A percentile compares a stretch with the other conserved stretches of the same genome.
Conservation (phyloP, 73 alveolate genomes). For the Effrenium voratum region DNA sequence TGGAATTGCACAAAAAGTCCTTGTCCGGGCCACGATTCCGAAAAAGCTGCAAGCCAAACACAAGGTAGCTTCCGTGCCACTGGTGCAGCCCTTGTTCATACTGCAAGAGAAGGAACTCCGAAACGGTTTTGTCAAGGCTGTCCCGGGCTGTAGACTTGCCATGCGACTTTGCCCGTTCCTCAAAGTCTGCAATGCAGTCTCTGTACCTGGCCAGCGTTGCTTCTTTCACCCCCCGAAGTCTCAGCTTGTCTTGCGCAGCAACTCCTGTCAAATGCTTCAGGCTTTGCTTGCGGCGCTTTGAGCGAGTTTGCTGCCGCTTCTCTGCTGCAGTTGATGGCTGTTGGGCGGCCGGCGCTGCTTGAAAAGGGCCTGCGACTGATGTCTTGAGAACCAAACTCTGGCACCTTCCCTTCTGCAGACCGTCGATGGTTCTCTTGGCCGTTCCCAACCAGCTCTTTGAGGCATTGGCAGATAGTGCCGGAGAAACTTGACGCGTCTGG, state of each 20-base stretch:
- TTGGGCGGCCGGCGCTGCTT: neutral
- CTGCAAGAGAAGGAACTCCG: neutral
- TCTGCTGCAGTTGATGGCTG: neutral
- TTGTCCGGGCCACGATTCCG: neutral
- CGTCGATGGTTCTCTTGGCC: neutral
- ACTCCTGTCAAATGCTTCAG: neutral
- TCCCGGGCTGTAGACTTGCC: neutral
- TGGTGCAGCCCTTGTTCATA: neutral
- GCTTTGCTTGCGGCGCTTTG: neutral
- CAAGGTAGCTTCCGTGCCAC: neutral
- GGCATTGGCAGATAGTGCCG: neutral
- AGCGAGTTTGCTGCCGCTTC: neutral
- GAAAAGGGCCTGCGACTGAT: neutral
- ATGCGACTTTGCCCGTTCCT: neutral
- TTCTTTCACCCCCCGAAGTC: neutral
- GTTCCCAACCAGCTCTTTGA: neutral
- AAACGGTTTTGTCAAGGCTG: neutral
- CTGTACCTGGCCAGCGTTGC: neutral
- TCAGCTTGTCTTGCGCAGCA: neutral
- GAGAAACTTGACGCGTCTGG: neutral
- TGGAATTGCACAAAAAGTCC: neutral
- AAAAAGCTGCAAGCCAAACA: constrained; percentile 28
- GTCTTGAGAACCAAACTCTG: neutral
- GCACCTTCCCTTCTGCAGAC: neutral
- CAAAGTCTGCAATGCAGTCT: neutral